These are phyloP conservation scores for Metschnikowia gelsemii DNA, from an alignment of 805 yeast species.

Conservation along the genomic window DNA sequence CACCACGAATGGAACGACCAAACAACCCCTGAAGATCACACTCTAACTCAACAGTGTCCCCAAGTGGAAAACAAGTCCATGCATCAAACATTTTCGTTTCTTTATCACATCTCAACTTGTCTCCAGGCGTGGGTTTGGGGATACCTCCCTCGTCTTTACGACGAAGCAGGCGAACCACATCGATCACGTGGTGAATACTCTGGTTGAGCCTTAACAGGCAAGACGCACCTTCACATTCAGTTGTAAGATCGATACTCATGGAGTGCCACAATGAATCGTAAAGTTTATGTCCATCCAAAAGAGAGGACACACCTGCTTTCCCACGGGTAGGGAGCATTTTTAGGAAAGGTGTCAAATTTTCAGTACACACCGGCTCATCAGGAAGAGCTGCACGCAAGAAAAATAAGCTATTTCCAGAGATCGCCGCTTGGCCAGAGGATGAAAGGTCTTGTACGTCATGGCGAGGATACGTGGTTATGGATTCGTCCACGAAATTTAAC, in stretches of 20 bases:
- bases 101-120: slow-evolving; percentile 69
- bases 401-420: slow-evolving; percentile 42
- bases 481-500: slow-evolving; percentile 77
- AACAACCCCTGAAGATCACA: slow-evolving; percentile 66
- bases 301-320: slow-evolving; percentile 78
- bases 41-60: slow-evolving; percentile 44
- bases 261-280: slow-evolving; percentile 94
- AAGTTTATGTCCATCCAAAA: slow-evolving; percentile 85
- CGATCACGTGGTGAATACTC: slow-evolving; percentile 67
- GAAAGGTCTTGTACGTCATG: slow-evolving; percentile 39
- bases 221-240: slow-evolving; percentile 44
- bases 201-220: slow-evolving; percentile 62
- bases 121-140: slow-evolving; percentile 76
- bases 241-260: slow-evolving; percentile 78
- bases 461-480: slow-evolving; percentile 63
- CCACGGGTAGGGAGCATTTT: slow-evolving; percentile 91
- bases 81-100: slow-evolving; percentile 52
- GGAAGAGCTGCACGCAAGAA: slow-evolving; percentile 85
- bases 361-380: slow-evolving; percentile 94
- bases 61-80: slow-evolving; percentile 78
- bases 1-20: slow-evolving; percentile 66
- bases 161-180: slow-evolving; percentile 65
- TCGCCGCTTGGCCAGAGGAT: slow-evolving; percentile 29
- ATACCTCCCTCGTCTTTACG: slow-evolving; percentile 61
- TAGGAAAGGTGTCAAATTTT: slow-evolving; percentile 89